Conservation (phyloP, 345 rosid genomes). For the Alliaria petiolata region DNA sequence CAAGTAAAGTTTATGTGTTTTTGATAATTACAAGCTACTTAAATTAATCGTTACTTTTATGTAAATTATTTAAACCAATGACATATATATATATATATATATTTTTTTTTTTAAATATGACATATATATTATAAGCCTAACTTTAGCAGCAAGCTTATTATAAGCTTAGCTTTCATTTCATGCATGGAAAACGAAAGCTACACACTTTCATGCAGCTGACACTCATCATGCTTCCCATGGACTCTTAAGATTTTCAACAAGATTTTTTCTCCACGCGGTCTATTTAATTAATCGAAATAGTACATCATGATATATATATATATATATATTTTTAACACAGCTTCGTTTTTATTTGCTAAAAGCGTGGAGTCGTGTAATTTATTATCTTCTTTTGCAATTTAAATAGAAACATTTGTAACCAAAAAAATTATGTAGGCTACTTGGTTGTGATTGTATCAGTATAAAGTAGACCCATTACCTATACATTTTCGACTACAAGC, state of each 20-base stretch:
- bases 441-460: neutral
- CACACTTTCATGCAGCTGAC: conserved; percentile 33
- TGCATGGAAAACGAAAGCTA: conserved; percentile 30
- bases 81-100: no score
- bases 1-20: neutral
- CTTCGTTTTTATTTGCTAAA: neutral
- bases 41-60: conserved; percentile 7
- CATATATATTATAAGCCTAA: conserved; percentile 14
- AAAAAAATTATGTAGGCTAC: neutral
- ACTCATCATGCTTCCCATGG: conserved; percentile 31
- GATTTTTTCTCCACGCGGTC: conserved; percentile 27
- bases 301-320: neutral
- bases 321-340: neutral
- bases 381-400: neutral
- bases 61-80: neutral
- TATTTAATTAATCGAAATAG: conserved; percentile 5
- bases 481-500: neutral
- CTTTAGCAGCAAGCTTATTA: neutral
- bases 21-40: conserved; percentile 13
- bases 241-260: conserved; percentile 26
- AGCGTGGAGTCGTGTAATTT: neutral
- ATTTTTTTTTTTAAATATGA: no score
- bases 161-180: conserved; percentile 2
- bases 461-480: neutral
- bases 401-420: neutral